These are phyloP conservation scores for Myriosclerotinia scirpicola DNA, from an alignment of 2,329 filamentous ascomycete genomes.

Conservation along the genomic window DNA sequence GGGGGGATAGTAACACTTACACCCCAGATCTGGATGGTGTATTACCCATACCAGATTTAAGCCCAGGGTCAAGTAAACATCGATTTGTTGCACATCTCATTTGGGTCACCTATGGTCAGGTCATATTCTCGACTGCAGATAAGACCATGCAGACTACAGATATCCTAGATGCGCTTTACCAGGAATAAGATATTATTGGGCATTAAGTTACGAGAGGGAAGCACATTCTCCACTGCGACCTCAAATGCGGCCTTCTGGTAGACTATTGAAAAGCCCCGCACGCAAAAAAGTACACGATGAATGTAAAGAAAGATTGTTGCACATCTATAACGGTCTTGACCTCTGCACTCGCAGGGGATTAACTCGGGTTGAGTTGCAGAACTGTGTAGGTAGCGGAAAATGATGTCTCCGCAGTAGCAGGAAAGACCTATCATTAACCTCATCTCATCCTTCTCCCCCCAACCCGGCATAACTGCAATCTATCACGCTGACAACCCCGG, in stretches of 20 bases:
- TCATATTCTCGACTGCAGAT: neutral
- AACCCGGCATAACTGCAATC: neutral
- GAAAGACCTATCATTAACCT: neutral
- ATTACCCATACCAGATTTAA: neutral
- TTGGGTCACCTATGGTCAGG: neutral
- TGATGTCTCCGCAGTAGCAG: neutral
- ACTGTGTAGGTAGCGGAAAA: neutral
- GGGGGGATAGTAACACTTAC: too few relatives aligned
- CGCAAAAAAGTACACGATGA: neutral
- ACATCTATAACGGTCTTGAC: constrained; percentile 10
- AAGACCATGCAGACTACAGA: neutral
- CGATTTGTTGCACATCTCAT: constrained; percentile 11
- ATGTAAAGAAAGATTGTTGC: neutral
- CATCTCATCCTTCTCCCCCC: neutral
- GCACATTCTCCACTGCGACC: neutral
- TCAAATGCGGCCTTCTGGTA: neutral
- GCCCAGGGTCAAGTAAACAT: neutral
- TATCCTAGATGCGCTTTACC: neutral
- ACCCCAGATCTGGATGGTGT: neutral
- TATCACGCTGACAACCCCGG: neutral
- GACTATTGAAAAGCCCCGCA: neutral
- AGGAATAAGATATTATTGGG: neutral
- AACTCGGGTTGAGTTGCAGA: neutral
- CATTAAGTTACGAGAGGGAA: neutral
- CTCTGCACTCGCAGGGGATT: neutral